These are phyloP conservation scores for Gaertneriomyces semiglobifer DNA, from an alignment of 192 early-diverging fungal species.

Conservation along the genomic window DNA sequence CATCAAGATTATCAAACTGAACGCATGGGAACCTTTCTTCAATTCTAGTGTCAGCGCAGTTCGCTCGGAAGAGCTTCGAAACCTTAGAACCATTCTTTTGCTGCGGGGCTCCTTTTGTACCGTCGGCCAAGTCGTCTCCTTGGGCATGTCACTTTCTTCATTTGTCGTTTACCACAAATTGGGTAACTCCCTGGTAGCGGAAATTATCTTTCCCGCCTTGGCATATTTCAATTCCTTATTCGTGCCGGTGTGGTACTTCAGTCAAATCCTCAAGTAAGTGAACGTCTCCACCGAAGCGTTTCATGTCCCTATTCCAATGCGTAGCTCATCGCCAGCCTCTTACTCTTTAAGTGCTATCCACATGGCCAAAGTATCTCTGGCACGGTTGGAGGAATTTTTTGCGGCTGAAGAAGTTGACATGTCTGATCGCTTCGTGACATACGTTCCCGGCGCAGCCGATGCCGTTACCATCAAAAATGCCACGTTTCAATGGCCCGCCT, in stretches of 20 bases:
- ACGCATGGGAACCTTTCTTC: constrained; percentile 84
- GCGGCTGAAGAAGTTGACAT: constrained; percentile 8
- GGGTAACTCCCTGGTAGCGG: constrained; percentile 28
- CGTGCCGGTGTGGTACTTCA: constrained; percentile 46
- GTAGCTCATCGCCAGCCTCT: not conserved
- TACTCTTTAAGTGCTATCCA: constrained; percentile 20
- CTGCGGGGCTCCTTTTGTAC: not conserved
- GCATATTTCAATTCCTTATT: constrained; percentile 55
- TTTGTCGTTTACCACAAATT: constrained; percentile 25
- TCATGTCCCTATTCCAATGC: not conserved
- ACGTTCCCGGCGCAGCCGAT: not conserved
- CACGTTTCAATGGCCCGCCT: constrained; percentile 47
- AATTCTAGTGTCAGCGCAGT: constrained; percentile 50
- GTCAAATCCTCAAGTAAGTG: constrained; percentile 43
- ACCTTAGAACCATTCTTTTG: constrained; percentile 41
- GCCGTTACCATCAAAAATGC: constrained; percentile 54
- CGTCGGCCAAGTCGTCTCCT: constrained; percentile 5
- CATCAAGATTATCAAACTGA: constrained; percentile 90
- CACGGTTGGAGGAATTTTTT: constrained; percentile 15
- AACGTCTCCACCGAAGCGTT: not conserved
- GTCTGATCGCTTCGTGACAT: not conserved
- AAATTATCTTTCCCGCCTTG: constrained; percentile 61
- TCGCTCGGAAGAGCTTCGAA: not conserved
- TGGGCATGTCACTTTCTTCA: constrained; percentile 9
- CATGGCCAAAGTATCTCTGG: constrained; percentile 25